Base-by-base conservation (phyloP, 495 filamentous ascomycete species). In the Talaromyces nanjingensis region DNA sequence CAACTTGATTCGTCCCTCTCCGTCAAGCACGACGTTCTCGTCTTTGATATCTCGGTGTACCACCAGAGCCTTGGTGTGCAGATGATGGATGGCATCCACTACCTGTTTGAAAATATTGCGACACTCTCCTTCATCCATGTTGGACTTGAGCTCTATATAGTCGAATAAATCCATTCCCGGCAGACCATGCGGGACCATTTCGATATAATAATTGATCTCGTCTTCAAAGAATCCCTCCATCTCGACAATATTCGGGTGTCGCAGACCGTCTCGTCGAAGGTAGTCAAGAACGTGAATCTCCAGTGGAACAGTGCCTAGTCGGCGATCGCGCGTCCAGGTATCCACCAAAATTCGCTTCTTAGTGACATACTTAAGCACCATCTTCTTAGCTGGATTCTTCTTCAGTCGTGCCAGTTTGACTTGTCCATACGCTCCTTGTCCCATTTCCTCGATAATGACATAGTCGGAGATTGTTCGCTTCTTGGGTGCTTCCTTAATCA, bases 141-240 rank as follows among this genome's bases (percentile, higher is more conserved):
- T 97, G 14, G 91, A 88, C 34, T 93, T 88, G 61, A 98, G 85
- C 74, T 98, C 94, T 63, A 98, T 98, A 71, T 98, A 98, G 75
- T 98, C 94, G 70, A 98, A 98, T 1, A 98, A 84, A 72, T 98
- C 94, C 96, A 98, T 98, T 16, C 96, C 96, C 2, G 96, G 94
- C 7, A 97, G 82, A 6, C 94, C 94, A 67, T 98, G 94, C 12
- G 94, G 94, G 6, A 90, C 81, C 94, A 98, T 98, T 71, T 98
- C 96, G 68, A 99, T 99, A 70, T 99, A 98, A 72, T 99, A 99
- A 69, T 99, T 98, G 71, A 92, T 79, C 64, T 96, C 91, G 63
- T 99, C 96, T 72, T 99, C 94, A 72, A 99, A 99, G 76, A 98
- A 99, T 64, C 96, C 93, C 39, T 89, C 86, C 96, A 99, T 98